These are phyloP conservation scores for Epithemia pelagica DNA, from an alignment of 108 stramenopile species.

Conservation along the genomic window DNA sequence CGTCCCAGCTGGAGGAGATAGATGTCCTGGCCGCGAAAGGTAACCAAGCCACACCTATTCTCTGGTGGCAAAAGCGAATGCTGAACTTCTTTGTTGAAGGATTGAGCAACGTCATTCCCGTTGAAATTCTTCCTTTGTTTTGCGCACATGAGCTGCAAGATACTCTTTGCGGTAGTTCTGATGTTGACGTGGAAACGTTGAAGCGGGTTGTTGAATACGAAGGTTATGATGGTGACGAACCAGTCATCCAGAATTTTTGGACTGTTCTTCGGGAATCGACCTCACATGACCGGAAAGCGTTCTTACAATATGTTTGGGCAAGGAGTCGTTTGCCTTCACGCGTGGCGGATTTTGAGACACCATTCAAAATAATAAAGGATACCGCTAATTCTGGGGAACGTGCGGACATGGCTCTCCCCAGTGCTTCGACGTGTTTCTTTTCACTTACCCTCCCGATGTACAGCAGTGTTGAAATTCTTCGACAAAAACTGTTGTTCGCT, in stretches of 20 bases:
- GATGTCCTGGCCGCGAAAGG: conserved; percentile 53
- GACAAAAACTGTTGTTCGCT: conserved; percentile 87
- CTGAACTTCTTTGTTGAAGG: conserved; percentile 87
- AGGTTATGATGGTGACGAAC: conserved; percentile 70
- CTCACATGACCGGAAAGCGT: conserved; percentile 75
- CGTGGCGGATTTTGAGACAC: conserved; percentile 83
- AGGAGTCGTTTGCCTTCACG: conserved; percentile 84
- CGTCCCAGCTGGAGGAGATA: conserved; percentile 42
- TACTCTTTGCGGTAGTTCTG: conserved; percentile 84
- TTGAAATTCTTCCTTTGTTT: conserved; percentile 85
- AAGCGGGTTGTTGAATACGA: conserved; percentile 90
- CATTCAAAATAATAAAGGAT: conserved; percentile 88
- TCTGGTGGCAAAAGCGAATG: conserved; percentile 59
- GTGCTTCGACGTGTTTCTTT: conserved; percentile 97
- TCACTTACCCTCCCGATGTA: conserved; percentile 89
- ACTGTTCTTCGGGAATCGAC: conserved; percentile 87
- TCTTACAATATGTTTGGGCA: conserved; percentile 97
- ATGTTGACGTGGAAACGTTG: conserved; percentile 93
- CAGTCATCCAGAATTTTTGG: conserved; percentile 87
- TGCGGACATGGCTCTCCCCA: conserved; percentile 82
- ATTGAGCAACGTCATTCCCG: conserved; percentile 83
- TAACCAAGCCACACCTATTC: conserved; percentile 13
- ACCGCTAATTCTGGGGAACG: conserved; percentile 28
- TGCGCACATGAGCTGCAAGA: conserved; percentile 82
- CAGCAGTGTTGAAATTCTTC: conserved; percentile 64